Evolutionary conservation across 768 basidiomycete species (phyloP).

Genomic region (Kondoa subrosea): DNA sequence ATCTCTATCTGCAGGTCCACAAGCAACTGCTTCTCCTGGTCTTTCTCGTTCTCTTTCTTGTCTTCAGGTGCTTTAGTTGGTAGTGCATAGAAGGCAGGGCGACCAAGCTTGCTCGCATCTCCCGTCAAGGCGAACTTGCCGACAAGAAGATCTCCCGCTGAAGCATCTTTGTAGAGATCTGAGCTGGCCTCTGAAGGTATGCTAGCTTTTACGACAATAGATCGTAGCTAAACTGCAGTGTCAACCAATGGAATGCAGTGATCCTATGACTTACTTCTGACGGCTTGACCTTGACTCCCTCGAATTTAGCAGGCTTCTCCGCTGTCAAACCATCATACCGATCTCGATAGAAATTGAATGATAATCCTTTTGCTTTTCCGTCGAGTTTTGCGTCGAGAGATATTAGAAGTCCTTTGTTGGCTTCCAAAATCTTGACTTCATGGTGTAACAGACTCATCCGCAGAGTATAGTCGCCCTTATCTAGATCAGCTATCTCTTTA

Average conservation of each 20-base stretch:
- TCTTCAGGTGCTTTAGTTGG: slow-evolving; percentile 9
- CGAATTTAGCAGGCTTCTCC: slow-evolving; percentile 13
- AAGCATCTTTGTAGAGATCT: slow-evolving; percentile 13
- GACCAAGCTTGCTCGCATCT: not conserved
- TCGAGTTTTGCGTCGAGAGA: slow-evolving; percentile 7
- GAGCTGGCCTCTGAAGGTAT: not conserved
- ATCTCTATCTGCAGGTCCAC: slow-evolving; percentile 17
- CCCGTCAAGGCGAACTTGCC: slow-evolving; percentile 9
- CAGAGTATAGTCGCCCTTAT: slow-evolving; percentile 18
- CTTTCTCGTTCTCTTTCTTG: slow-evolving; percentile 6
- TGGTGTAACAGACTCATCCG: slow-evolving; percentile 5
- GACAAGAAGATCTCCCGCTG: slow-evolving; percentile 13
- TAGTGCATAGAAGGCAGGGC: not conserved
- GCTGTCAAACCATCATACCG: not conserved
- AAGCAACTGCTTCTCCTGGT: slow-evolving; percentile 13
- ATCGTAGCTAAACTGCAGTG: no score
- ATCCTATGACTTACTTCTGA: slow-evolving; percentile 5
- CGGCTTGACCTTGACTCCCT: slow-evolving; percentile 4
- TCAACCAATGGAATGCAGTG: no score
- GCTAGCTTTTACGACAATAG: not conserved
- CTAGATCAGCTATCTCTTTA: slow-evolving; percentile 13
- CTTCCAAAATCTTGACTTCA: slow-evolving; percentile 12
- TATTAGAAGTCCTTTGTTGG: slow-evolving; percentile 8
- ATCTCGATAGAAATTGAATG: slow-evolving; percentile 1
- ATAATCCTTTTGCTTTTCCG: not conserved